Evolutionary conservation across 2,329 filamentous ascomycete genomes (phyloP).

Genomic region (Aspergillus fijiensis): DNA sequence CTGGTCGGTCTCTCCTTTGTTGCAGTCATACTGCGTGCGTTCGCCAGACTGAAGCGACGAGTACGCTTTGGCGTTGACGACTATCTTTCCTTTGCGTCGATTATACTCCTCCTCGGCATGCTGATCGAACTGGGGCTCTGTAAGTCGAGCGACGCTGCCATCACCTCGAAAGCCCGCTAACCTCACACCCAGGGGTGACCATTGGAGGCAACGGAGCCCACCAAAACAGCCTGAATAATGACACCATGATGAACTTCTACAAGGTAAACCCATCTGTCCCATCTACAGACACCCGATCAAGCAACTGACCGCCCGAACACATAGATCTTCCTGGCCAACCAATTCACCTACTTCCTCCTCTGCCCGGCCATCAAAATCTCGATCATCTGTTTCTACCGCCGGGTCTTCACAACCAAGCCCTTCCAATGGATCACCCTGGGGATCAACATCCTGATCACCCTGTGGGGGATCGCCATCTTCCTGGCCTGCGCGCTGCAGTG

Average conservation of each 20-base stretch:
- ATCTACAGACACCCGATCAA: not conserved
- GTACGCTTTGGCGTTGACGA: constrained; percentile 34
- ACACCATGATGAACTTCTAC: constrained; percentile 30
- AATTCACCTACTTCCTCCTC: constrained; percentile 36
- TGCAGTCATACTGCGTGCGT: constrained; percentile 26
- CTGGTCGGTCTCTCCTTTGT: constrained; percentile 29
- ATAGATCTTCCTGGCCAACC: constrained; percentile 36
- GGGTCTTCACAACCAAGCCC: constrained; percentile 30
- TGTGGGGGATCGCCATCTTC: constrained; percentile 33
- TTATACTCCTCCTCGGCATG: constrained; percentile 31
- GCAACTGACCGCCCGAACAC: not conserved
- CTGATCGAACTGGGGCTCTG: constrained; percentile 31
- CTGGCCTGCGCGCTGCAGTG: constrained; percentile 35
- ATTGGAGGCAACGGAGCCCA: constrained; percentile 35
- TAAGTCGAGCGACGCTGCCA: constrained; percentile 15
- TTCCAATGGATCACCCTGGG: constrained; percentile 29
- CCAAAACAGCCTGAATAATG: constrained; percentile 16
- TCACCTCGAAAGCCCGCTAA: constrained; percentile 11
- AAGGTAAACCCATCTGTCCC: constrained; percentile 23
- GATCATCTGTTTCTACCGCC: constrained; percentile 38
- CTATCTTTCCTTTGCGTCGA: constrained; percentile 30
- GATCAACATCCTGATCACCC: constrained; percentile 29
- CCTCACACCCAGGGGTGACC: constrained; percentile 27
- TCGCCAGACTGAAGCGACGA: constrained; percentile 30
- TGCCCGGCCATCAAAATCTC: constrained; percentile 36